These are phyloP conservation scores for Xylariaceae sp. DNA, from an alignment of 2,329 filamentous ascomycete species.

Conservation along the genomic window DNA sequence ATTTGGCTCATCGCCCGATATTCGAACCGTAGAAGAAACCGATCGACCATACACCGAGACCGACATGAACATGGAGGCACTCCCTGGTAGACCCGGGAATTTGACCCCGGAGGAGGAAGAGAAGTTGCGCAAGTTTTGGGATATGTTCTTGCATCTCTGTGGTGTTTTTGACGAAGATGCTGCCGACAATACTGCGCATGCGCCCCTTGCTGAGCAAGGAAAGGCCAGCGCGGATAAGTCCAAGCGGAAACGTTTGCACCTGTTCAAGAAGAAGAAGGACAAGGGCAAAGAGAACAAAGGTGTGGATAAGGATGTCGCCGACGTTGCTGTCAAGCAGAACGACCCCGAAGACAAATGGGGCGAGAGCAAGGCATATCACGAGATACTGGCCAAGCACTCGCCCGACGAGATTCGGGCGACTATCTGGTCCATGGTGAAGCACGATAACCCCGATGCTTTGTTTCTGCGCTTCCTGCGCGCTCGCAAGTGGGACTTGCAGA, in stretches of 20 bases:
- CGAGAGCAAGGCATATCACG: conserved; percentile 78
- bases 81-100: conserved; percentile 74
- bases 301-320: conserved; percentile 35
- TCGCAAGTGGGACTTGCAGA: conserved; percentile 93
- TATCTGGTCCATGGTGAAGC: conserved; percentile 92
- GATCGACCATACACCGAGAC: conserved; percentile 4
- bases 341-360: conserved; percentile 86
- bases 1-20: conserved; percentile 1
- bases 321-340: conserved; percentile 38
- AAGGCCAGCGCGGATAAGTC: conserved; percentile 48
- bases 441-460: conserved; percentile 85
- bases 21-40: conserved; percentile 4
- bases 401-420: conserved; percentile 74
- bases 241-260: conserved; percentile 67
- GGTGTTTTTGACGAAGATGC: conserved; percentile 48
- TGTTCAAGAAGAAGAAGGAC: conserved; percentile 61
- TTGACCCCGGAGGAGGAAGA: conserved; percentile 84
- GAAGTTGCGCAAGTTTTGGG: conserved; percentile 86
- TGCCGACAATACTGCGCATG: conserved; percentile 31
- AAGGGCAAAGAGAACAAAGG: conserved; percentile 48
- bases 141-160: conserved; percentile 67
- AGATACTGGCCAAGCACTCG: conserved; percentile 68
- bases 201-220: conserved; percentile 26
- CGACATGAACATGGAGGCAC: conserved; percentile 31
- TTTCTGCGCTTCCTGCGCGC: conserved; percentile 78